These are phyloP conservation scores for Ochetophila trinervis DNA, from an alignment of 306 rosid species.

Conservation along the genomic window DNA sequence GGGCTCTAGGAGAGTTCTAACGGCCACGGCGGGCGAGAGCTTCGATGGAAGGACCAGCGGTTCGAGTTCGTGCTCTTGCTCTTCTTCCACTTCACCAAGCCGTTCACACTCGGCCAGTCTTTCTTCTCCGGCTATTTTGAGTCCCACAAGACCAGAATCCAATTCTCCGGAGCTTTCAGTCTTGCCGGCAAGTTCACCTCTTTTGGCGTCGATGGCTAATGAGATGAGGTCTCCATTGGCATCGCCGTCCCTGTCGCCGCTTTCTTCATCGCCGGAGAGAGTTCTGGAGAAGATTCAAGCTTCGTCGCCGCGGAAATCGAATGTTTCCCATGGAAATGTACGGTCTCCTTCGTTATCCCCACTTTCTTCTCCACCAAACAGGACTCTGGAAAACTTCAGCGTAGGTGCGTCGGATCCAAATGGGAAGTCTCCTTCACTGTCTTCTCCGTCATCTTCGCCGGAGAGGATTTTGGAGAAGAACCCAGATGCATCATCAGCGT, in stretches of 20 bases:
- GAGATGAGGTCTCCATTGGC: neutral
- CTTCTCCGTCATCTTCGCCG: constrained; percentile 25
- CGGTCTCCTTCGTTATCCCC: constrained; percentile 30
- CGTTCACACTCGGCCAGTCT: constrained; percentile 53
- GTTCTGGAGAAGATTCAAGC: constrained; percentile 21
- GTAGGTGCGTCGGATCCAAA: constrained; percentile 16
- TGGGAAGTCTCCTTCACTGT: constrained; percentile 10
- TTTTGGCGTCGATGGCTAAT: constrained; percentile 9
- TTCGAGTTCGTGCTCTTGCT: constrained; percentile 50
- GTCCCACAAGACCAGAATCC: constrained; percentile 31
- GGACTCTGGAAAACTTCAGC: neutral
- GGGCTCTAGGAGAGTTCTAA: constrained; percentile 55
- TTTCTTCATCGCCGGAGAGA: constrained; percentile 21
- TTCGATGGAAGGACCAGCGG: constrained; percentile 35
- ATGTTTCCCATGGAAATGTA: constrained; percentile 15
- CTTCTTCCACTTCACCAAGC: constrained; percentile 59
- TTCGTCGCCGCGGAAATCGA: constrained; percentile 17
- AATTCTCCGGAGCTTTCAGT: constrained; percentile 15
- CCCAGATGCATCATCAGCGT: constrained; percentile 14
- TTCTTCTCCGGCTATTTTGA: constrained; percentile 37
- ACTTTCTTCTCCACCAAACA: constrained; percentile 28
- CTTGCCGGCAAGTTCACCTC: constrained; percentile 4
- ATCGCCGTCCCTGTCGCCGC: constrained; percentile 2
- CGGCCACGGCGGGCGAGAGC: constrained; percentile 24
- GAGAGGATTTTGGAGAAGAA: constrained; percentile 13